Base-by-base conservation (phyloP, 2,329 filamentous ascomycete species). In the Leptographium wingfieldii region DNA sequence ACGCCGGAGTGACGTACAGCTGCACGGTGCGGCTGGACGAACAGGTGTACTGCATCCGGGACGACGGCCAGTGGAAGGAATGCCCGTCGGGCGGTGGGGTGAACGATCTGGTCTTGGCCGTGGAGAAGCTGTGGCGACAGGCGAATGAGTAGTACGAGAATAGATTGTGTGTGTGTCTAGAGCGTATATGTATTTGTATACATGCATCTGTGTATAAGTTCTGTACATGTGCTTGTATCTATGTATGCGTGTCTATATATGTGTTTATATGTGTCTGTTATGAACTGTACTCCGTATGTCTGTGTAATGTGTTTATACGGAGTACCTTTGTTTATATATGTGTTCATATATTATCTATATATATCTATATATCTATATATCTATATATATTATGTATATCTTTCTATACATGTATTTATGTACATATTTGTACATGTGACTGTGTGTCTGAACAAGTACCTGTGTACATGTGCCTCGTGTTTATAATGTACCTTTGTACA, bases 1-100 rank as follows among this genome's bases (percentile, higher is more conserved):
- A 81, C 71, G 81, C 82, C 56, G 84, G 83, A 33, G 83, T 90
- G 2, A 85, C 76, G 33, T 85, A 80, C 67, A 90, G 87, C 74
- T 91, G 88, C 72, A 92, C 89, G 12, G 81, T 94, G 59, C 82
- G 92, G 56, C 74, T 99, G 56, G 80, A 95, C 69, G 79, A 89
- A 60, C 77, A 92, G 70, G 77, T 88, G 59, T 89, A 94, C 76
- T 99, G 94, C 73, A 81, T 97, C 64, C 81, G 86, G 57, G 92
- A 97, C 70, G 82, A 75, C 29, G 87, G 86, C 14, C 69, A 87
- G 68, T 97, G 92, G 90, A 86, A 76, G 60, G 80, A 94, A 65
- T 96, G 92, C 70, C 83, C 85, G 4, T 78, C 77, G 67, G 87
- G 89, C 56, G 67, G 84, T 60, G 76, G 76, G 65, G 82, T 89